Evolutionary conservation across 257 asterid species (phyloP), one percentile per base, ranked within the genome.

Genomic region (Verbascum thapsus): DNA sequence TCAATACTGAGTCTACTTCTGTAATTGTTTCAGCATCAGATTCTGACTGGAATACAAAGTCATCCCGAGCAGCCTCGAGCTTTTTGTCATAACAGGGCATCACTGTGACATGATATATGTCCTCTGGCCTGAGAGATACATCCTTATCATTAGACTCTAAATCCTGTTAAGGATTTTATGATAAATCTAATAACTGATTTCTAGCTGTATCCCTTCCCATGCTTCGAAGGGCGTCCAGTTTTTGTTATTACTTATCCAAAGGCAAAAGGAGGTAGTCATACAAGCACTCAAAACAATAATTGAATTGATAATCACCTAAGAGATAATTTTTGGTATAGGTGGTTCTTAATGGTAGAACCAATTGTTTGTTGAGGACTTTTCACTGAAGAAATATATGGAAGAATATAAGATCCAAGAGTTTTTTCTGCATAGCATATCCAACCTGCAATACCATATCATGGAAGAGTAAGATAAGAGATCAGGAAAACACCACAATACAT

Each of bases 21-120:
- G 95, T 43, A 56, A 91, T 73, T 34, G 58, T 57, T 68, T 81
- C 88, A 74, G 88, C 67, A 19, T 73, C 84, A 37, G 88, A 69
- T 63, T 80, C 90, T 23, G 71, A 78, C 61, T 86, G 85, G 73
- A 87, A 88, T 30, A 71, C 81, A 67, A 94, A 94, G 69, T 94
- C 99, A 58, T 94, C 97, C 47, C 99, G 87, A 68, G 90, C 76
- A 72, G 98, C 98, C 80, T 94, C 98, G 13, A 94, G 98, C 73
- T 94, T 94, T 79, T 94, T 94, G 79, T 94, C 99, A 77, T 94
- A 90, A 77, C 99, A 94, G 20, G 99, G 99, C 99, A 94, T 94
- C 76, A 94, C 86, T 2, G 99, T 85, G 55, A 88, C 99, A 74
- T 94, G 99, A 77, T 87, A 88, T 72, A 94, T 75, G 48, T 94